These are phyloP conservation scores for Entrophospora sp. DNA, from an alignment of 192 early-diverging fungal species.

Conservation along the genomic window DNA sequence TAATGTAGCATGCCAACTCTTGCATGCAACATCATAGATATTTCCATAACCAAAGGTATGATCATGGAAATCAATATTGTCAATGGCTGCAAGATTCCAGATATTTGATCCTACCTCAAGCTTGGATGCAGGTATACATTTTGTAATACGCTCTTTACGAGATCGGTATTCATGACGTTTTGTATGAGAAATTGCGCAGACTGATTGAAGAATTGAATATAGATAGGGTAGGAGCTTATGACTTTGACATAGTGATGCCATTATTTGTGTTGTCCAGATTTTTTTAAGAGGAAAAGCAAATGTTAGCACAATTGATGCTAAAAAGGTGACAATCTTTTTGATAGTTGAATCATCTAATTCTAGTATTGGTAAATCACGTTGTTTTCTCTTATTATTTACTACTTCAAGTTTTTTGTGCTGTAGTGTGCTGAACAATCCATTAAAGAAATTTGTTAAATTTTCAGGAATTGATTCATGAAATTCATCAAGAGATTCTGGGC, in stretches of 20 bases:
- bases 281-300: background rate
- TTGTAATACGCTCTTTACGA: background rate
- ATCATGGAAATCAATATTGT: background rate
- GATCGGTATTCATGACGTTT: background rate
- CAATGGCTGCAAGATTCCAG: conserved; percentile 8
- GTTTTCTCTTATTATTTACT: background rate
- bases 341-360: no score
- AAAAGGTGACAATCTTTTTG: background rate
- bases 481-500: background rate
- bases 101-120: background rate
- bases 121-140: background rate
- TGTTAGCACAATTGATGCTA: background rate
- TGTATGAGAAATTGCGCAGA: background rate
- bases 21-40: background rate
- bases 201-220: background rate
- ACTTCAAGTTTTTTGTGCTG: background rate
- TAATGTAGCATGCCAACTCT: background rate
- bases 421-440: background rate
- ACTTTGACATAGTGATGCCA: background rate
- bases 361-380: no score
- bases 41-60: background rate
- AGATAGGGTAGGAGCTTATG: background rate
- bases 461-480: background rate
- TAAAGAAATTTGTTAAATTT: background rate
- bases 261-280: background rate